Evolutionary conservation across 345 rosid genomes (phyloP).

Genomic region (Limnanthes douglasii): DNA sequence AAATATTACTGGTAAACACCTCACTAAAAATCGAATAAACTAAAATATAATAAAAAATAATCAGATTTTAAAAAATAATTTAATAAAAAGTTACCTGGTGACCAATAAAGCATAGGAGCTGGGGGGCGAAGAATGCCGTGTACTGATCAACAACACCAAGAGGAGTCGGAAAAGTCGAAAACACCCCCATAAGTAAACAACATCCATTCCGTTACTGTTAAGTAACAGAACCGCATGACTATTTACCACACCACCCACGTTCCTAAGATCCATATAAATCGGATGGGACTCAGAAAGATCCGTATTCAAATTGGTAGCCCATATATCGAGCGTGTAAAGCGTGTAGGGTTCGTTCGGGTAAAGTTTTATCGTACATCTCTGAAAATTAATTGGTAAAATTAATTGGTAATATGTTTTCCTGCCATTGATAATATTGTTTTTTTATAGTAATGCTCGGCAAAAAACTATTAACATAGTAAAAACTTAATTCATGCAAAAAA

Average conservation of each 20-base stretch:
- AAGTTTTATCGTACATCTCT: no score
- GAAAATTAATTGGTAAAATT: no score
- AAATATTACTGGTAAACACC: no score
- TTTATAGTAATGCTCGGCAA: no score
- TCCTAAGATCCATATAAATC: constrained; percentile 91
- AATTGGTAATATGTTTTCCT: no score
- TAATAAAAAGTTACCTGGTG: constrained; percentile 89
- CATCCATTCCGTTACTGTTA: constrained; percentile 97
- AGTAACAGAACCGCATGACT: constrained; percentile 77
- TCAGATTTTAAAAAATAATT: no score
- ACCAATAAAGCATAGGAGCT: constrained; percentile 99
- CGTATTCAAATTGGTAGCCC: constrained; percentile 72
- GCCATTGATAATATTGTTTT: no score
- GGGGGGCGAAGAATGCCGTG: constrained; percentile 76
- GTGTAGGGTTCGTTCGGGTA: constrained; percentile 92
- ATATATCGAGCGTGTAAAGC: constrained; percentile 64
- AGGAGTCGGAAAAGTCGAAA: constrained; percentile 72
- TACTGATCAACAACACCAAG: constrained; percentile 76
- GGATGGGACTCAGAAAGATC: constrained; percentile 94
- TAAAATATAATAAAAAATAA: no score
- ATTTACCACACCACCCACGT: constrained; percentile 37
- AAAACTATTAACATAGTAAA: no score
- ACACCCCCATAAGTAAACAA: constrained; percentile 84
- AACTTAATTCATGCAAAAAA: no score
- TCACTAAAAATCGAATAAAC: no score